Percentiles rank a stretch among this genome's conserved stretches.
phyloP scores from a whole-genome alignment of 371 early-diverging fungal species.

The Zopfochytrium polystomum region DNA sequence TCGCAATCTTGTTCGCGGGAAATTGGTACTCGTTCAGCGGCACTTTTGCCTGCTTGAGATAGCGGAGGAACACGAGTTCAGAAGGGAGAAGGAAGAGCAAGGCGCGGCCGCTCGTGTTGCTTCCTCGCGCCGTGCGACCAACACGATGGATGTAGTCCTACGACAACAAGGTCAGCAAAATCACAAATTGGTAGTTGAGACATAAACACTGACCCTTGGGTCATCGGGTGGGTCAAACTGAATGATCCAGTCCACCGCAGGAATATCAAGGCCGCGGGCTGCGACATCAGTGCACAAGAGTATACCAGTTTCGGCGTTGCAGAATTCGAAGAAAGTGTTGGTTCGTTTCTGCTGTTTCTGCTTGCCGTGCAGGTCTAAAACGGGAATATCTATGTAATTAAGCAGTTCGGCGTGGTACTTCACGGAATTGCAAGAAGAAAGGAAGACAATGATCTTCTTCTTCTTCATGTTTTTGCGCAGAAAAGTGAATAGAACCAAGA shows the following conservation, averaged over 20 bases:
- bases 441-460: constrained; percentile 96
- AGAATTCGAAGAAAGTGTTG: constrained; percentile 93
- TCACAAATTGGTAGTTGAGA: constrained; percentile 3
- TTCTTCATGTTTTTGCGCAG: constrained; percentile 86
- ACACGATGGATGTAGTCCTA: constrained; percentile 97
- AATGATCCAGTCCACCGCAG: constrained; percentile 96
- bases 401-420: constrained; percentile 93
- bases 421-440: constrained; percentile 91
- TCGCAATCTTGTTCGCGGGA: constrained; percentile 89
- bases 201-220: constrained; percentile 48
- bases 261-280: constrained; percentile 98
- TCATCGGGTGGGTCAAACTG: constrained; percentile 99
- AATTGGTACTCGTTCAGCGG: constrained; percentile 98
- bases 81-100: constrained; percentile 92
- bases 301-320: constrained; percentile 84
- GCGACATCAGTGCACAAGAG: constrained; percentile 98
- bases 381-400: constrained; percentile 96
- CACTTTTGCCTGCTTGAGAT: constrained; percentile 94
- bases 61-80: constrained; percentile 94
- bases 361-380: constrained; percentile 88
- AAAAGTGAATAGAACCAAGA: constrained; percentile 90
- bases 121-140: constrained; percentile 97
- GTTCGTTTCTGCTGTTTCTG: constrained; percentile 96
- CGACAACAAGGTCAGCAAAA: neutral
- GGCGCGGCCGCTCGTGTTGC: constrained; percentile 78